Conservation (phyloP, 371 early-diverging fungal genomes). For the Haplosporangium sp. region DNA sequence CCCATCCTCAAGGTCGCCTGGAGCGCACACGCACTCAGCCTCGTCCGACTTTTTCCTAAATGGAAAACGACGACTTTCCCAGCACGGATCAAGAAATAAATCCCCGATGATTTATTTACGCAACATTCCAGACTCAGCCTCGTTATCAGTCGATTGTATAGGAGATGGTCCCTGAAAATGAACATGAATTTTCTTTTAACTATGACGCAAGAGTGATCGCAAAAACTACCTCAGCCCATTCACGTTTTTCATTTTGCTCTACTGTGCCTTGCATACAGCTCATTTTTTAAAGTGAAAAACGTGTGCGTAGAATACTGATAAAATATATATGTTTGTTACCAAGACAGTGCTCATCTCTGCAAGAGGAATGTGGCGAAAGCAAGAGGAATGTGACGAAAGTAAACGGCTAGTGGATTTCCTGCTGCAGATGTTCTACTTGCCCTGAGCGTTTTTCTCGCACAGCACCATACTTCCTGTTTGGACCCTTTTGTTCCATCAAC, state of each 20-base stretch:
- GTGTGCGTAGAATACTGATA: constrained; percentile 7
- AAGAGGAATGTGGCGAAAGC: background rate
- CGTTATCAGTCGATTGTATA: background rate
- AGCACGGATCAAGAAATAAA: too few species aligned
- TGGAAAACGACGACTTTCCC: too few species aligned
- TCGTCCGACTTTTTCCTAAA: too few species aligned
- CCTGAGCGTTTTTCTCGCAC: too few species aligned
- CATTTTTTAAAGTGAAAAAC: too few species aligned
- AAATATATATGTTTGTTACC: constrained; percentile 1
- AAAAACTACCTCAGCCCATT: constrained; percentile 1
- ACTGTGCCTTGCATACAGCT: background rate
- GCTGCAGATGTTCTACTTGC: background rate
- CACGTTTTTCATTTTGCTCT: background rate
- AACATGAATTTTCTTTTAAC: background rate
- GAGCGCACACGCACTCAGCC: too few species aligned
- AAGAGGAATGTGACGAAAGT: background rate
- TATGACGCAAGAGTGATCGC: background rate
- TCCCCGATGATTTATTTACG: too few species aligned
- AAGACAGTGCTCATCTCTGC: background rate
- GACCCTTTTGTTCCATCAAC: too few species aligned
- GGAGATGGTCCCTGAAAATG: background rate
- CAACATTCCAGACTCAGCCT: background rate
- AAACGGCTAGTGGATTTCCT: background rate
- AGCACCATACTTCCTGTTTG: too few species aligned
- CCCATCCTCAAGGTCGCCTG: too few species aligned